A percentile compares a stretch with the other conserved stretches of the same genome.
Evolutionary conservation across 148 eudicot genomes (phyloP).

Genomic region (Spergularia marina): DNA sequence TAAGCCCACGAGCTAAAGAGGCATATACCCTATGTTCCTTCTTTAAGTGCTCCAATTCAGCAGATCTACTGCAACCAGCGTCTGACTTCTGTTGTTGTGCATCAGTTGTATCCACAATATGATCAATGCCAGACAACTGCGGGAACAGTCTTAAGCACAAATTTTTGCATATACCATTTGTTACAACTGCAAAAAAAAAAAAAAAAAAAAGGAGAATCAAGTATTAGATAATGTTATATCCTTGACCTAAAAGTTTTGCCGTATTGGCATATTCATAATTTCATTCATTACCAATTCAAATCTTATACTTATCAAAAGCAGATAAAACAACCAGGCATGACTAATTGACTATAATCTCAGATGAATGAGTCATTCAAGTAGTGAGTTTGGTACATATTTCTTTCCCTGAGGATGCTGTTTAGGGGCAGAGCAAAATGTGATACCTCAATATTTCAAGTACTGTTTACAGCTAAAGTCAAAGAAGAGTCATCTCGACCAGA

Average conservation of each 20-base stretch:
- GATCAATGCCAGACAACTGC: conserved; percentile 44
- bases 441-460: no score
- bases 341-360: no score
- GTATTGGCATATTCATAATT: not conserved
- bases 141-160: conserved; percentile 61
- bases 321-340: no score
- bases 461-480: no score
- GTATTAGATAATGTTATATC: no score
- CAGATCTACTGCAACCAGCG: conserved; percentile 42
- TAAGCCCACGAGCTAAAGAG: conserved; percentile 50
- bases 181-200: conserved; percentile 50
- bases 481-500: no score
- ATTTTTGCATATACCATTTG: conserved; percentile 63
- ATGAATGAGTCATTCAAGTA: no score
- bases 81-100: conserved; percentile 19
- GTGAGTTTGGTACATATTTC: no score
- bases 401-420: no score
- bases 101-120: conserved; percentile 29
- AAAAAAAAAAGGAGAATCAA: conserved; percentile 2
- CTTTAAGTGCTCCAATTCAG: conserved; percentile 38
- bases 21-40: conserved; percentile 57
- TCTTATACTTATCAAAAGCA: not conserved
- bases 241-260: not conserved
- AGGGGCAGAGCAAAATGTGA: no score
- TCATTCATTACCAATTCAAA: not conserved